phyloP scores from a whole-genome alignment of 331 rosid genomes.

The Saraca asoca region DNA sequence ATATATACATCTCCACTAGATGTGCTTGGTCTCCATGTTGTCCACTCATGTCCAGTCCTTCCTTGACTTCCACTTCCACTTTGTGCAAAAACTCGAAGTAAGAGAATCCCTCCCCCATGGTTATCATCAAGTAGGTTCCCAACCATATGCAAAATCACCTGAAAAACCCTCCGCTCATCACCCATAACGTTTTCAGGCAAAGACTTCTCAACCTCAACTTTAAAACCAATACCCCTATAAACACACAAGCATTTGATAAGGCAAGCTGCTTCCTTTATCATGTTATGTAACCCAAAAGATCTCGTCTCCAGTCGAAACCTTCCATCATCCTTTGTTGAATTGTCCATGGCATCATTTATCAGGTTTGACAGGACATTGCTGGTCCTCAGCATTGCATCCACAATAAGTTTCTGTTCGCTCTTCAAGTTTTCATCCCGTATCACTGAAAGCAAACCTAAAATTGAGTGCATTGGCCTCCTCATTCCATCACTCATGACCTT shows the following conservation, averaged over 20 bases:
- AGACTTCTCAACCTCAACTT: slow-evolving; percentile 76
- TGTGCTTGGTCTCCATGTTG: slow-evolving; percentile 75
- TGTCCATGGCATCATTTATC: slow-evolving; percentile 93
- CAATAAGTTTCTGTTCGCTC: slow-evolving; percentile 71
- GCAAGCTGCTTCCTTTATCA: slow-evolving; percentile 96
- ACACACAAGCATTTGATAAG: slow-evolving; percentile 88
- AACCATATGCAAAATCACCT: slow-evolving; percentile 96
- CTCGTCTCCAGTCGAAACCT: slow-evolving; percentile 74
- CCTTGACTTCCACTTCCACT: slow-evolving; percentile 70
- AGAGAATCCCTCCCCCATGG: slow-evolving; percentile 56
- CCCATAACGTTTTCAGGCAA: slow-evolving; percentile 86
- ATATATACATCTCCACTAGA: slow-evolving; percentile 78
- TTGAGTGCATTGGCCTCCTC: slow-evolving; percentile 99
- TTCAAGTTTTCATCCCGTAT: slow-evolving; percentile 69
- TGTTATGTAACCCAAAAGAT: slow-evolving; percentile 71
- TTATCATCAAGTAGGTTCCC: slow-evolving; percentile 77
- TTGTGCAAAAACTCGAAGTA: slow-evolving; percentile 65
- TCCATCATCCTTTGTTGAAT: slow-evolving; percentile 72
- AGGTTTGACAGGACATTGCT: slow-evolving; percentile 84
- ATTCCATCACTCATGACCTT: slow-evolving; percentile 97
- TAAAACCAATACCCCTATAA: slow-evolving; percentile 68
- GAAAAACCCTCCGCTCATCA: slow-evolving; percentile 94
- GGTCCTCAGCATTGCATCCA: slow-evolving; percentile 89
- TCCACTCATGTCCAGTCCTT: slow-evolving; percentile 38
- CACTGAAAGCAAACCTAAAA: slow-evolving; percentile 89